Percentiles rank a stretch among this genome's conserved stretches.
These are phyloP conservation scores for Macrolepiota albuminosa DNA, from an alignment of 768 basidiomycete genomes.

Conservation along the genomic window DNA sequence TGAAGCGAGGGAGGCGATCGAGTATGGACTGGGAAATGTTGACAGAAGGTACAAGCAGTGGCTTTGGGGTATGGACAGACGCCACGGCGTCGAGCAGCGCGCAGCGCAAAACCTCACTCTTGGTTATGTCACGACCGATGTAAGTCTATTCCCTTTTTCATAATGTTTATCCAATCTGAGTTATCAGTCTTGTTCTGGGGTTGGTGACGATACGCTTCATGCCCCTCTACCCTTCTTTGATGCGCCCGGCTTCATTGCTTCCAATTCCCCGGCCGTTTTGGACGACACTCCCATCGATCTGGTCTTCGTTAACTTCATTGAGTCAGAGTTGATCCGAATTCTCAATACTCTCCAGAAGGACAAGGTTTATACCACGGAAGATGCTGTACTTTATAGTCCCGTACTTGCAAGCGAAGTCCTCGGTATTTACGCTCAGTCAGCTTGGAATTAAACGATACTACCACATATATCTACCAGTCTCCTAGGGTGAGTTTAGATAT, in stretches of 20 bases:
- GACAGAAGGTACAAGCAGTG: conserved; percentile 28
- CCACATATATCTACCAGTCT: background rate
- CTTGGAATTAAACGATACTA: conserved; percentile 33
- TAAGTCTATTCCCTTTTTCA: background rate
- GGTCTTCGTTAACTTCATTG: conserved; percentile 73
- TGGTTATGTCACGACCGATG: conserved; percentile 63
- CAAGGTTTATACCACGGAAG: conserved; percentile 45
- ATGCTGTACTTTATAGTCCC: conserved; percentile 41
- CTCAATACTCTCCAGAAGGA: conserved; percentile 54
- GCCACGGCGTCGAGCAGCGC: conserved; percentile 31
- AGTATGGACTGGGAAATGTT: conserved; percentile 1
- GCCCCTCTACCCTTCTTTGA: conserved; percentile 52
- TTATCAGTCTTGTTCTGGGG: conserved; percentile 58
- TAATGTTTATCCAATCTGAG: background rate
- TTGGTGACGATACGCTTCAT: conserved; percentile 73
- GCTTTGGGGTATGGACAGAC: conserved; percentile 53
- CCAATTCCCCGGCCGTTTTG: conserved; percentile 45
- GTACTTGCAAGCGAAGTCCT: conserved; percentile 46
- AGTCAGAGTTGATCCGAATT: conserved; percentile 42
- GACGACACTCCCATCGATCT: conserved; percentile 58
- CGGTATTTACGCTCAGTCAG: conserved; percentile 52
- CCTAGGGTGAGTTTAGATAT: too few species aligned
- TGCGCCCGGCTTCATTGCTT: conserved; percentile 56
- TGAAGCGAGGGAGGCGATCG: conserved; percentile 28
- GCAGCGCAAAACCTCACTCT: conserved; percentile 53